These are phyloP conservation scores for Pyracantha coccinea DNA, from an alignment of 331 rosid genomes.

Conservation along the genomic window DNA sequence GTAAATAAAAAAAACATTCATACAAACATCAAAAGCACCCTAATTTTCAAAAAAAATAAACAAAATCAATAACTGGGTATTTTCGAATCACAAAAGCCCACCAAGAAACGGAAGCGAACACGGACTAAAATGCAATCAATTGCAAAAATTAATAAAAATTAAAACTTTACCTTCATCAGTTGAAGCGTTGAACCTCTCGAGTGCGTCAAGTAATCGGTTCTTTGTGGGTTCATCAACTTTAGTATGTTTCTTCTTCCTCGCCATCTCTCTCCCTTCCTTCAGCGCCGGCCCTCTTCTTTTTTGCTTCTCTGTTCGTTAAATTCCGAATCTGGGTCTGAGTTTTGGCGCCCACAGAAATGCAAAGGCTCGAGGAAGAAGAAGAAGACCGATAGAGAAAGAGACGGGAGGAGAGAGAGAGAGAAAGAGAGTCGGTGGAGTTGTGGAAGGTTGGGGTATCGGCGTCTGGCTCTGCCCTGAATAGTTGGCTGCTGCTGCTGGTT, in stretches of 20 bases:
- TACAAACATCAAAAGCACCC: not conserved
- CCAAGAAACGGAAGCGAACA: not conserved
- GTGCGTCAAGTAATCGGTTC: slow-evolving; percentile 19
- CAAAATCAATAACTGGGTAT: not conserved
- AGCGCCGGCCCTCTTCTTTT: not conserved
- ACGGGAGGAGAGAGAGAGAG: not conserved
- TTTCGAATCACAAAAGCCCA: not conserved
- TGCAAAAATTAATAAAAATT: not conserved
- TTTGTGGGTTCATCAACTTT: slow-evolving; percentile 19
- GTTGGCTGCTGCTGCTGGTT: not conserved
- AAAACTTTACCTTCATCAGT: slow-evolving; percentile 39
- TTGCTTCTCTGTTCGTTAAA: not conserved
- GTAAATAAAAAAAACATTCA: not conserved
- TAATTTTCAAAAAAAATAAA: not conserved
- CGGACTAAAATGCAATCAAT: not conserved
- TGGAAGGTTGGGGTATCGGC: not conserved
- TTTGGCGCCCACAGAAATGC: not conserved
- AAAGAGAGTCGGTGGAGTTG: not conserved
- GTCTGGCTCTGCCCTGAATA: not conserved
- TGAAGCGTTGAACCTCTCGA: slow-evolving; percentile 34
- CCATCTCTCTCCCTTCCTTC: slow-evolving; percentile 9
- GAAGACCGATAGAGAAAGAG: not conserved
- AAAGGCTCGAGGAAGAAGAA: not conserved
- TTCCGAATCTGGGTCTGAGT: not conserved
- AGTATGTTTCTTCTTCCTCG: slow-evolving; percentile 14